phyloP scores from a whole-genome alignment of 2,329 filamentous ascomycete species.

The Podosphaera xanthii region DNA sequence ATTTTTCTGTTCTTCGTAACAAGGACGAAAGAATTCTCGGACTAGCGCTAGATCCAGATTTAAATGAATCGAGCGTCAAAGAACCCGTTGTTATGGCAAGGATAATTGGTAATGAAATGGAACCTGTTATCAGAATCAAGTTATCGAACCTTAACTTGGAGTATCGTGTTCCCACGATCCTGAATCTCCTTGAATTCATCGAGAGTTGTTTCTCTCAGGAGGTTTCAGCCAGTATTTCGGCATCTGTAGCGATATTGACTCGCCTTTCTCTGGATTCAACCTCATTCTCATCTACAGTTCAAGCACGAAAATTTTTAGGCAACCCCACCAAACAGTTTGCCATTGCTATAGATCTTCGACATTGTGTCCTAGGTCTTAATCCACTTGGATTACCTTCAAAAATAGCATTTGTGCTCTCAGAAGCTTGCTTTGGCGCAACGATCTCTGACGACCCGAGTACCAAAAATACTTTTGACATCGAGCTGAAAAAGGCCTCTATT shows the following conservation, averaged over 20 bases:
- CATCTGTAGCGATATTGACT: constrained; percentile 52
- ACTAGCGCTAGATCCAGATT: constrained; percentile 18
- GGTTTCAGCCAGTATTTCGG: constrained; percentile 50
- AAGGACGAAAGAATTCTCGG: constrained; percentile 48
- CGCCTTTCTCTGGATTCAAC: constrained; percentile 9
- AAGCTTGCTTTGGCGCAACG: constrained; percentile 46
- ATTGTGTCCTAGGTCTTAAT: constrained; percentile 68
- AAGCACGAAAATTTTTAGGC: background rate
- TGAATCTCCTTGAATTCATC: constrained; percentile 52
- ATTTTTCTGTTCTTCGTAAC: constrained; percentile 39
- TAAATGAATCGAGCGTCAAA: constrained; percentile 11
- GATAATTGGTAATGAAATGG: constrained; percentile 83
- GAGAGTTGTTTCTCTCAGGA: constrained; percentile 48
- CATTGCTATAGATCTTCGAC: constrained; percentile 52
- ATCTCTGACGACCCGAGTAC: constrained; percentile 43
- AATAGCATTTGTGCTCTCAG: constrained; percentile 53
- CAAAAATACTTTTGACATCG: constrained; percentile 29
- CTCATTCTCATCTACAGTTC: background rate
- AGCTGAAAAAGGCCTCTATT: constrained; percentile 60
- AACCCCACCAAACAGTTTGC: constrained; percentile 31
- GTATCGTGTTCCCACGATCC: constrained; percentile 64
- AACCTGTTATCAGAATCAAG: constrained; percentile 74
- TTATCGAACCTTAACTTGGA: constrained; percentile 68
- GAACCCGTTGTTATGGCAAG: constrained; percentile 62
- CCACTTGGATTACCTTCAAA: constrained; percentile 57